Evolutionary conservation across 768 basidiomycete species (phyloP), one percentile per base, ranked within the genome.

Genomic region (Termitomyces sp.): DNA sequence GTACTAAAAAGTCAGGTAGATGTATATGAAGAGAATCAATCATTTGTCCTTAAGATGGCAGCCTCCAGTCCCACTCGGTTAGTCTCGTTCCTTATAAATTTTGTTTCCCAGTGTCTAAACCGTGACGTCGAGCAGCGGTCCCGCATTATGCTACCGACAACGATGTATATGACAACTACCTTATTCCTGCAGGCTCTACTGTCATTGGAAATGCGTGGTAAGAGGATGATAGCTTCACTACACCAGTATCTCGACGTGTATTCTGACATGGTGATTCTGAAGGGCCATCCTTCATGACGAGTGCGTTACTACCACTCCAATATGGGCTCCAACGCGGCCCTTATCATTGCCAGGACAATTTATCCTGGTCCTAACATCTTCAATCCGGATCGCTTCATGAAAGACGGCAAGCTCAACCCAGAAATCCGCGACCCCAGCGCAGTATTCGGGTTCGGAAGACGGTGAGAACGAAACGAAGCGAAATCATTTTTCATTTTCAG

Each of bases 251-350:
- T 52, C 16, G 3, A 36, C 33, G 6, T 41, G 18, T n/a, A 34
- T 34, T 50, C 20, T 22, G 3, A 31, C 58, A 52, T 60, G 55
- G 44, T 55, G 16, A 13, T 42, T 30, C 18, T 27, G 11, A 34
- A 77, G 76, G 76, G 69, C 70, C 8, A 73, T 78, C 27, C 61
- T 69, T 6, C 69, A 66, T 52, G 66, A 78, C 24, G 67, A 70
- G 56, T 56, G 60, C 9, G 27, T 46, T 36, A 4, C 6, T 30
- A 39, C 8, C 44, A 33, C 5, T 33, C 18, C 8, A 15, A 13
- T 4, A 4, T 30, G 42, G 16, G n/a, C 11, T 54, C 5, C 16
- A 12, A 42, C 20, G 6, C 16, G 8, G 12, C 8, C 33, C n/a
- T 33, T 15, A 22, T 5, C 4, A 20, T 45, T 33, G 7, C 6